Evolutionary conservation across 2,329 filamentous ascomycete species (phyloP).

Genomic region (Myrmaecium sp.): DNA sequence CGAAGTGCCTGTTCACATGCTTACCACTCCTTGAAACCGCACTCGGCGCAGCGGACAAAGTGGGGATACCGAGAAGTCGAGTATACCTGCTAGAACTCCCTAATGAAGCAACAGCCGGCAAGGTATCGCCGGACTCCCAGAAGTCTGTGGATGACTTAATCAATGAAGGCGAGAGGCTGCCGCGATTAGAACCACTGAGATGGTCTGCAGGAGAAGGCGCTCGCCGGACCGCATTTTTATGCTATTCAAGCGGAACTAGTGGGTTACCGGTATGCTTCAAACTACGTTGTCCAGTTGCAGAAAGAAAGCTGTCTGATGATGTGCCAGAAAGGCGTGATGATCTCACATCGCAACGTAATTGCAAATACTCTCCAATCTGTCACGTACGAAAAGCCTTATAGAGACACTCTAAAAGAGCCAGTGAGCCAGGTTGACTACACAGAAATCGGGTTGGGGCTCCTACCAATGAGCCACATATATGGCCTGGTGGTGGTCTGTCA

Average conservation of each 20-base stretch:
- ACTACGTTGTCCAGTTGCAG: not conserved
- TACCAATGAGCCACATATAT: conserved; percentile 74
- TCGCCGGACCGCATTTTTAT: conserved; percentile 56
- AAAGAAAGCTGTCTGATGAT: conserved; percentile 6
- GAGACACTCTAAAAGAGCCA: conserved; percentile 26
- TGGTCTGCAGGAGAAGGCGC: conserved; percentile 50
- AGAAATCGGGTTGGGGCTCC: conserved; percentile 46
- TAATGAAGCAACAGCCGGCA: conserved; percentile 31
- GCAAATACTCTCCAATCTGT: conserved; percentile 52
- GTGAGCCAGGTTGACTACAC: conserved; percentile 26
- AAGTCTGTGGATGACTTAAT: conserved; percentile 52
- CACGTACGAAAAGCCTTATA: conserved; percentile 29
- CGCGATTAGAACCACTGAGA: conserved; percentile 36
- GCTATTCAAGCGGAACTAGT: conserved; percentile 67
- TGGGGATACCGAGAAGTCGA: conserved; percentile 43
- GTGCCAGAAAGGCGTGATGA: conserved; percentile 76
- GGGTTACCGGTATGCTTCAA: conserved; percentile 45
- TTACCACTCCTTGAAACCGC: conserved; percentile 46
- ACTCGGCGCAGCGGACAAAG: conserved; percentile 45
- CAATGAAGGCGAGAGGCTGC: conserved; percentile 38
- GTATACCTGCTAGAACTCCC: conserved; percentile 57
- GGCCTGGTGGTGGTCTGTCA: conserved; percentile 56
- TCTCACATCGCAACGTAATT: conserved; percentile 64
- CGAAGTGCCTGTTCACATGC: conserved; percentile 58
- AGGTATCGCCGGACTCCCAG: conserved; percentile 31